phyloP scores from a whole-genome alignment of 2,329 filamentous ascomycete genomes.

The Massarina eburnea region DNA sequence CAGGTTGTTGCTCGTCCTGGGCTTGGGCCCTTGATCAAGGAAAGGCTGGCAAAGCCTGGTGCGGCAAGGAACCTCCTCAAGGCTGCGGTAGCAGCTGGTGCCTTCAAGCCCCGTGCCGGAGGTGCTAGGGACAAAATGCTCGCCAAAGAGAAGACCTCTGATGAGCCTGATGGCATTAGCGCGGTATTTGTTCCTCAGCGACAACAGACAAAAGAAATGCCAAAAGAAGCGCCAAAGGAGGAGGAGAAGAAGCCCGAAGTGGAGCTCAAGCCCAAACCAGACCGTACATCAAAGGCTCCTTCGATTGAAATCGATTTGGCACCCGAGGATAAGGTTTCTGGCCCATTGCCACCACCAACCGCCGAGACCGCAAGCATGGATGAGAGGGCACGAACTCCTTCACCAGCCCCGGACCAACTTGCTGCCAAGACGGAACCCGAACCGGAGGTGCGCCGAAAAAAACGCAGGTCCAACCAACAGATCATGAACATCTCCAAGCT shows the following conservation, averaged over 20 bases:
- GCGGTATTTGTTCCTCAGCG: conserved; percentile 75
- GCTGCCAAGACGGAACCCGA: conserved; percentile 24
- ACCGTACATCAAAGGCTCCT: conserved; percentile 32
- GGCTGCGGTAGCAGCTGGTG: conserved; percentile 70
- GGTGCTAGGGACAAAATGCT: conserved; percentile 80
- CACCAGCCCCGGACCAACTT: conserved; percentile 36
- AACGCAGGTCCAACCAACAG: conserved; percentile 71
- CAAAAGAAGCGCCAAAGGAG: conserved; percentile 17
- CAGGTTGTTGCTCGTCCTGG: conserved; percentile 68
- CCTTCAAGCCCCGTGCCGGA: conserved; percentile 85
- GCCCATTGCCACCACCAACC: conserved; percentile 28
- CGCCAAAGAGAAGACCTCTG: conserved; percentile 55
- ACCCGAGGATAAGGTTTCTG: conserved; percentile 39
- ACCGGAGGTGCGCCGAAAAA: conserved; percentile 58
- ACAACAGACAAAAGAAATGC: conserved; percentile 19
- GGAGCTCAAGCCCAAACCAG: conserved; percentile 20
- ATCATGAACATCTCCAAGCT: conserved; percentile 75
- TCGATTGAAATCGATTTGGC: conserved; percentile 35
- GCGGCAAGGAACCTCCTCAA: conserved; percentile 78
- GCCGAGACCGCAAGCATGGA: conserved; percentile 20
- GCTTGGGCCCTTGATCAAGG: conserved; percentile 87
- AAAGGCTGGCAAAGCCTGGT: conserved; percentile 71
- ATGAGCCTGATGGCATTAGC: conserved; percentile 86
- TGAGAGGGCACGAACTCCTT: conserved; percentile 37
- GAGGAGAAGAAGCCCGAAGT: conserved; percentile 33